Base-by-base conservation (phyloP, 2,329 filamentous ascomycete genomes). In the Juglanconis oblonga region DNA sequence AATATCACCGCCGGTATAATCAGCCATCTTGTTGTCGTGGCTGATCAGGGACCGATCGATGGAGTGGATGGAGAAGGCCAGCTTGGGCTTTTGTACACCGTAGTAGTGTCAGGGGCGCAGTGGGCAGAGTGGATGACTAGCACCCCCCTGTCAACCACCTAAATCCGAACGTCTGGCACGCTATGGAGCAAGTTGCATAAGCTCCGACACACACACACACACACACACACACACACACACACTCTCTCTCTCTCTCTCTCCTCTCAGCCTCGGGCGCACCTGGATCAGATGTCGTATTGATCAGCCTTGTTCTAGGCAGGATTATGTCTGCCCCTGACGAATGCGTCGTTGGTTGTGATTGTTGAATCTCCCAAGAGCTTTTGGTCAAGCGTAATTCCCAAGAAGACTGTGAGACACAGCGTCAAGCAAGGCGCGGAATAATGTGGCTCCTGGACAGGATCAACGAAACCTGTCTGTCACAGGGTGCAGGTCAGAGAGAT, bases 1-100 rank as follows among this genome's bases (percentile, higher is more conserved):
- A 49, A 70, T 56, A 68, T 74, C 80, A 64, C 81, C 81, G 64
- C 83, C 82, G 62, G 75, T 79, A 68, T 79, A 79, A 64, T 80
- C 75, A 70, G 78, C 77, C 65, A 74, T 75, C 59, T 58, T 58
- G 55, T 60, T 52, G 57, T 67, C 64, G 31, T 55, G 47, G 52
- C 66, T 68, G 63, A 73, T 67, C 62, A 74, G 69, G 61, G 68
- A 69, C 67, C 70, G 69, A 71, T 73, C 68, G 59, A 72, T 66
- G 62, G 71, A 73, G 61, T 67, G 67, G 55, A 72, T 56, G 24
- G 66, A 70, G 52, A 73, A 73, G 13, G 71, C 71, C 66, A 71
- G 44, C 48, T 52, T 52, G 51, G 58, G 36, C 8, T 48, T 29
- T 33, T 17, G n/a, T 29, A 7, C 13, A 47, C 24, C 24, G 24